A percentile compares a stretch with the other conserved stretches of the same genome.
phyloP scores from a whole-genome alignment of 345 rosid genomes.

The Boechera divaricarpa region DNA sequence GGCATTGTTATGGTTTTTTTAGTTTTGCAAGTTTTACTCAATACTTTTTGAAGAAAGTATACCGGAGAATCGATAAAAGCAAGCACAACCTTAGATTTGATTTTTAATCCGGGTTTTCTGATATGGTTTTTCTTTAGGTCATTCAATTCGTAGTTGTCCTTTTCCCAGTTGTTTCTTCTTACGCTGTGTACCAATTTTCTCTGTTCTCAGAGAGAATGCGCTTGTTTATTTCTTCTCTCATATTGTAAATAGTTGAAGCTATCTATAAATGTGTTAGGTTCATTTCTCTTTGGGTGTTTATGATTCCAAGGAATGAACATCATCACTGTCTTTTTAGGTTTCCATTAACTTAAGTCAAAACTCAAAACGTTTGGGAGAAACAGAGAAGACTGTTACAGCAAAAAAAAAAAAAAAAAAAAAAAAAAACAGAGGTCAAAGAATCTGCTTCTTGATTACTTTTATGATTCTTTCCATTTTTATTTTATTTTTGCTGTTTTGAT shows the following conservation, averaged over 20 bases:
- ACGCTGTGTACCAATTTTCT: conserved; percentile 2
- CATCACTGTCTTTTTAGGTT: background rate
- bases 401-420: no score
- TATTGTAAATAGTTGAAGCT: conserved; percentile 36
- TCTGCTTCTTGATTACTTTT: background rate
- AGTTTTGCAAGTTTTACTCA: conserved; percentile 10
- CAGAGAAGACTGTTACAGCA: background rate
- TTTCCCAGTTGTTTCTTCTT: background rate
- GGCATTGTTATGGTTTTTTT: conserved; percentile 13
- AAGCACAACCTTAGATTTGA: conserved; percentile 24
- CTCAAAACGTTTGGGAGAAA: conserved; percentile 5
- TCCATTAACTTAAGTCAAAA: background rate
- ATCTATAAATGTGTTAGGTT: conserved; percentile 14
- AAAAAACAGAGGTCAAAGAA: background rate
- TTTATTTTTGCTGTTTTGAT: no score
- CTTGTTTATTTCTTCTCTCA: background rate
- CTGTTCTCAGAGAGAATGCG: conserved; percentile 15
- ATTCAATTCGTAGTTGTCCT: conserved; percentile 2
- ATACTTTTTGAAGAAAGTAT: conserved; percentile 28
- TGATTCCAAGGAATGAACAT: conserved; percentile 2
- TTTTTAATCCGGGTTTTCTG: conserved; percentile 13
- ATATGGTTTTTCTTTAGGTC: conserved; percentile 13
- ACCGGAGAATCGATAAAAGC: conserved; percentile 14
- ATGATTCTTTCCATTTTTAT: no score
- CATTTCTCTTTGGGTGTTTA: conserved; percentile 2